These are phyloP conservation scores for Mortierella sp. DNA, from an alignment of 371 early-diverging fungal species.

Conservation along the genomic window DNA sequence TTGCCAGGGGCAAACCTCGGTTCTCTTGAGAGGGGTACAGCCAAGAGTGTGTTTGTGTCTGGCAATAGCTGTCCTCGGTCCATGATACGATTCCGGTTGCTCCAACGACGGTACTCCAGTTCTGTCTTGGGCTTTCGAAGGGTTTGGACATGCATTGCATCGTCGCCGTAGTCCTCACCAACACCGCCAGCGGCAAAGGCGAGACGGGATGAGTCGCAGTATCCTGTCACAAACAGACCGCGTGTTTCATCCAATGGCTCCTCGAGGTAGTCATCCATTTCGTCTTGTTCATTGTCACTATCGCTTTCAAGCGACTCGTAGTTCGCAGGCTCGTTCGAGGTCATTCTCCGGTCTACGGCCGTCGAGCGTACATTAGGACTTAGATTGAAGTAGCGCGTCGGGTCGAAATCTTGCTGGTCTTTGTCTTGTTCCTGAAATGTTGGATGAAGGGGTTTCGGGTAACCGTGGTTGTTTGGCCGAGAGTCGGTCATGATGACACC, in stretches of 20 bases:
- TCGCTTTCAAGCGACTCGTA: conserved; percentile 27
- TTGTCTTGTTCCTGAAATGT: background rate
- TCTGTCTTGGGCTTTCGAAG: conserved; percentile 7
- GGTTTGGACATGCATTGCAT: background rate
- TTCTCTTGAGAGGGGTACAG: conserved; percentile 8
- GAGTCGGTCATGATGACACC: conserved; percentile 5
- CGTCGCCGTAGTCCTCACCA: conserved; percentile 5
- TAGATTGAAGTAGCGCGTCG: background rate
- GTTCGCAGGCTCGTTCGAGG: no score
- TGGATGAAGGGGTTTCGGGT: background rate
- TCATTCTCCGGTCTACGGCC: no score
- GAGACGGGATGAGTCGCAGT: background rate
- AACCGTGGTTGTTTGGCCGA: background rate
- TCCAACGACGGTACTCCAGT: conserved; percentile 14
- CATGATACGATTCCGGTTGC: conserved; percentile 37
- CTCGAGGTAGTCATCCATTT: conserved; percentile 3
- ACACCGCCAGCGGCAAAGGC: no score
- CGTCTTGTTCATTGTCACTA: conserved; percentile 6
- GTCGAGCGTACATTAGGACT: no score
- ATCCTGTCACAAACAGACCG: background rate
- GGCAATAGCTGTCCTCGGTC: conserved; percentile 35
- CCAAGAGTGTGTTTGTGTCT: conserved; percentile 14
- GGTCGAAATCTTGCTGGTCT: background rate
- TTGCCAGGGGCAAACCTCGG: conserved; percentile 1
- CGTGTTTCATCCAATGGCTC: conserved; percentile 8